phyloP scores from a whole-genome alignment of 2,329 filamentous ascomycete genomes.

The Chaetomiaceae sp. region DNA sequence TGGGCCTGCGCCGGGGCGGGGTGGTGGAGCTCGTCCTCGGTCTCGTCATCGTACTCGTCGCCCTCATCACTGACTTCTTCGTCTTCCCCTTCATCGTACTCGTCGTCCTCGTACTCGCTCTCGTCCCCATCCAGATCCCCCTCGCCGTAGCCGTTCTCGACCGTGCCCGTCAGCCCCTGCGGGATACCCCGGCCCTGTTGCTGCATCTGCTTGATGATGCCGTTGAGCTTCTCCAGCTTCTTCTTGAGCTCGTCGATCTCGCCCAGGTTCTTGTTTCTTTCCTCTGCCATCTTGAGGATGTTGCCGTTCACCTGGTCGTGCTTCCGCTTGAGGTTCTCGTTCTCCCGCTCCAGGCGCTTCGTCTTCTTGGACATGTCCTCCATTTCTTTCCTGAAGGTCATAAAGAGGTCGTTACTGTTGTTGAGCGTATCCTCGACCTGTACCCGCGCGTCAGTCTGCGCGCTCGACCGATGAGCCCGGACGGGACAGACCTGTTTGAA shows the following conservation, averaged over 20 bases:
- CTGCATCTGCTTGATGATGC: constrained; percentile 94
- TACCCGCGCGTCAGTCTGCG: constrained; percentile 16
- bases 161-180: constrained; percentile 51
- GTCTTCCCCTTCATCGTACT: constrained; percentile 50
- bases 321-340: constrained; percentile 83
- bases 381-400: constrained; percentile 98
- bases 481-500: constrained; percentile 84
- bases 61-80: constrained; percentile 39
- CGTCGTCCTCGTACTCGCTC: constrained; percentile 59
- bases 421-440: constrained; percentile 98
- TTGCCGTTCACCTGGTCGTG: constrained; percentile 92
- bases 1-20: constrained; percentile 31
- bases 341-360: constrained; percentile 94
- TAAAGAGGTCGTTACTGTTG: constrained; percentile 94
- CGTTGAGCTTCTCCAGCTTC: constrained; percentile 87
- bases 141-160: constrained; percentile 60
- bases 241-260: constrained; percentile 75
- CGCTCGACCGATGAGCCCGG: constrained; percentile 27
- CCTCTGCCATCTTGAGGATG: constrained; percentile 95
- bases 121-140: constrained; percentile 60
- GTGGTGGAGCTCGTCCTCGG: constrained; percentile 36
- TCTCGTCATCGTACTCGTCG: constrained; percentile 34
- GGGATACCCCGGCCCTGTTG: constrained; percentile 78
- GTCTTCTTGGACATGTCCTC: constrained; percentile 99
- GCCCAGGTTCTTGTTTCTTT: constrained; percentile 71